Evolutionary conservation across 257 asterid species (phyloP), one percentile per base, ranked within the genome.

Genomic region (Pogostemon cablin): DNA sequence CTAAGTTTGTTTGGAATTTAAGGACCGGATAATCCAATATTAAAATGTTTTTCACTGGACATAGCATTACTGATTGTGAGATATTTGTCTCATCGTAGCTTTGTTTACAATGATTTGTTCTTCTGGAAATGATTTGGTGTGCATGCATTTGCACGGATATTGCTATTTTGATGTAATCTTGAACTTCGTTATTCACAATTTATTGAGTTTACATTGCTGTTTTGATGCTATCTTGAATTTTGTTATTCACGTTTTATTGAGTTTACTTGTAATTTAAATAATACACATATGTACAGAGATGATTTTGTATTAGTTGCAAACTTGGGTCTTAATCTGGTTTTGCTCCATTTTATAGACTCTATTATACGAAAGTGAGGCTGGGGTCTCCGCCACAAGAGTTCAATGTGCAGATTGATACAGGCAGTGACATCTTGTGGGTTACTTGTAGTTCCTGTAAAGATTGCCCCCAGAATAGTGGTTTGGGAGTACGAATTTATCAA

Each of bases 341-440:
- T 72, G 72, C 71, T 74, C 69, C 50, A 59, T 77, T 73, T 75
- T 73, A 62, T 62, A 91, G 92, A 59, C 90, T 90, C 49, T 87
- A 87, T 75, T 90, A 78, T 65, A 87, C 95, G 66, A 81, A 86
- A 78, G 88, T 90, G 68, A 75, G 88, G 20, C 76, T 90, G 82
- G 96, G 96, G 67, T 76, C 88, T 68, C 92, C 95, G 15, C 82
- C 90, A 2, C 83, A 56, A 74, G 89, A 85, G 68, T 90, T 76
- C 84, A 75, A 81, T 55, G 89, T 90, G 72, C 95, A 87, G 78
- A 86, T 90, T 48, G 96, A 90, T 63, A 87, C 96, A 6, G 96
- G 96, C 61, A 90, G 96, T 67, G 90, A 86, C 65, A 79, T 90
- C 62, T 75, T 87, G 73, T 90, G 96, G 96, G 92, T 90, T 69